Evolutionary conservation across 768 basidiomycete genomes (phyloP).

Genomic region (Pisolithus microcarpus): DNA sequence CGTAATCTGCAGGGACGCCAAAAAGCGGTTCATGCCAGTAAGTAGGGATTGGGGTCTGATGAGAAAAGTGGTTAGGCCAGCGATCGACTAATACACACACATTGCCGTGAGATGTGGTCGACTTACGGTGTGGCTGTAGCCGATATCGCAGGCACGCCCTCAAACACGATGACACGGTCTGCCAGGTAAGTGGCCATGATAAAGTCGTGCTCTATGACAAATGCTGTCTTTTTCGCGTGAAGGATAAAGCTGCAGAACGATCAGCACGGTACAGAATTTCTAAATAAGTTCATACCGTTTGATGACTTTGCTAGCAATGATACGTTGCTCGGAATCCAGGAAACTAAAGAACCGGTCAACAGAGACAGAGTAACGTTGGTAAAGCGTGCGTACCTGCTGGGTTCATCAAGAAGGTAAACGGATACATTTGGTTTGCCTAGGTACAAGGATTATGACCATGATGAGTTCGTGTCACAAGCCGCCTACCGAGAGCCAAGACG

Average conservation of each 20-base stretch:
- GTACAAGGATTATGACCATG: constrained; percentile 6
- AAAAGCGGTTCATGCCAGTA: constrained; percentile 97
- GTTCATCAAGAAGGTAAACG: constrained; percentile 96
- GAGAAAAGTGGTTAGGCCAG: background rate
- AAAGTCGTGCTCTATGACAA: constrained; percentile 99
- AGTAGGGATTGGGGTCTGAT: constrained; percentile 85
- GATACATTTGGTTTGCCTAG: constrained; percentile 68
- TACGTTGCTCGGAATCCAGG: constrained; percentile 99
- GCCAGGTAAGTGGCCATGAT: constrained; percentile 99
- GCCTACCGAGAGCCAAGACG: constrained; percentile 76
- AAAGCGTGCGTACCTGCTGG: constrained; percentile 51
- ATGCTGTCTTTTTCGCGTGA: constrained; percentile 95
- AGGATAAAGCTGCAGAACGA: constrained; percentile 66
- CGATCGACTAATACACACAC: background rate
- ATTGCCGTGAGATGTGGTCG: background rate
- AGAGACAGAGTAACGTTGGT: background rate
- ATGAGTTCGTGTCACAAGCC: background rate
- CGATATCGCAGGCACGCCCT: constrained; percentile 75
- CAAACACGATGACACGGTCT: constrained; percentile 92
- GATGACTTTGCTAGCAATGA: constrained; percentile 95
- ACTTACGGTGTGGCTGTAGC: constrained; percentile 89
- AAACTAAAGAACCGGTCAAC: constrained; percentile 42
- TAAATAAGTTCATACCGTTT: constrained; percentile 57
- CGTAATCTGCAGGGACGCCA: constrained; percentile 92
- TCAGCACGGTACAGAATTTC: constrained; percentile 2